These are phyloP conservation scores for Blastocystis sp. DNA, from an alignment of 352 stramenopile genomes.

Conservation along the genomic window DNA sequence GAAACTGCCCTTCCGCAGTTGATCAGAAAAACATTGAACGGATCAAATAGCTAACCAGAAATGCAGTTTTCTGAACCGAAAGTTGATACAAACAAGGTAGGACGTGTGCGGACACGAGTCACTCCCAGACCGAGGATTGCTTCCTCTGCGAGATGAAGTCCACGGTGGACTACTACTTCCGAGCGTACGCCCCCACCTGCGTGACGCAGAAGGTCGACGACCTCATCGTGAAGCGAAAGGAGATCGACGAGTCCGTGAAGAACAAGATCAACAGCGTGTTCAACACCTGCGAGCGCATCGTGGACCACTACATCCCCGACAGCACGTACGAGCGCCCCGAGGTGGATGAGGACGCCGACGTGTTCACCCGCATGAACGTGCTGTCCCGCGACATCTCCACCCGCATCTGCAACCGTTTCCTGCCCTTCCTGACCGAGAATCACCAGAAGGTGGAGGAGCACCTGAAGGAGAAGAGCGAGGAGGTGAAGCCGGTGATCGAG, in stretches of 20 bases:
- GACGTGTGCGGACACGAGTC: not conserved
- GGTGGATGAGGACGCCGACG: conserved; percentile 21
- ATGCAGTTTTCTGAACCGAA: conserved; percentile 56
- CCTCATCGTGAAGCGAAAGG: not conserved
- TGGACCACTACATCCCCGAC: conserved; percentile 63
- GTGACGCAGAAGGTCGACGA: conserved; percentile 47
- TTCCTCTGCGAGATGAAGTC: not conserved
- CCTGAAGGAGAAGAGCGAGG: not conserved
- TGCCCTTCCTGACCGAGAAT: conserved; percentile 34
- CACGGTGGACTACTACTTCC: conserved; percentile 33
- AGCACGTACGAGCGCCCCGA: conserved; percentile 38
- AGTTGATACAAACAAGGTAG: not conserved
- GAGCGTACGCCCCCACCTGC: conserved; percentile 32
- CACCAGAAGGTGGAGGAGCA: conserved; percentile 4
- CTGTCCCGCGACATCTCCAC: conserved; percentile 39
- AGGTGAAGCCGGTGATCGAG: conserved; percentile 23
- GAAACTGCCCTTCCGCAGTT: not conserved
- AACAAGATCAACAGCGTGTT: conserved; percentile 60
- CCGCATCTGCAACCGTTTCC: conserved; percentile 43
- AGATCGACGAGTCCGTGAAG: conserved; percentile 13
- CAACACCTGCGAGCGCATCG: conserved; percentile 41
- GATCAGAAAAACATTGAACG: not conserved
- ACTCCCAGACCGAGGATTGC: not conserved
- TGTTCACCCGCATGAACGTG: conserved; percentile 40
- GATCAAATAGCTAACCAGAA: not conserved